Evolutionary conservation across 2,329 filamentous ascomycete genomes (phyloP).

Genomic region (Clonostachys rosea): DNA sequence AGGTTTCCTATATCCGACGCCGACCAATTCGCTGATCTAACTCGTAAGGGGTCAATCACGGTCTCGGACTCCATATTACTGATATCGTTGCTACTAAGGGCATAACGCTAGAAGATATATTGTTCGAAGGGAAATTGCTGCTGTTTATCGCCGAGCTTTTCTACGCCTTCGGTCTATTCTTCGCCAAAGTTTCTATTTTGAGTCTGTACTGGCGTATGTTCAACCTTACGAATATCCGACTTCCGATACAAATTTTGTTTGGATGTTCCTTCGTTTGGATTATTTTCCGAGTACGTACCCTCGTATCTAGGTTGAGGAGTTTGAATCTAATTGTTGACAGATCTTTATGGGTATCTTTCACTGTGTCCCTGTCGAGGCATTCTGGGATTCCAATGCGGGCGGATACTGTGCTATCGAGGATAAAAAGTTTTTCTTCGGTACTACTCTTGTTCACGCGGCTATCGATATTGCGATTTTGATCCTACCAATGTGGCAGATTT

Average conservation of each 20-base stretch:
- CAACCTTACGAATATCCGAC: constrained; percentile 8
- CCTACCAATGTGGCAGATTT: constrained; percentile 15
- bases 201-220: constrained; percentile 15
- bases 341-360: constrained; percentile 19
- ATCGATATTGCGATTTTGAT: constrained; percentile 16
- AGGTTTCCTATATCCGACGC: constrained; percentile 1
- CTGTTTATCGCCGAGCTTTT: constrained; percentile 9
- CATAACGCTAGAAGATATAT: not conserved
- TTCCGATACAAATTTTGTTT: constrained; percentile 10
- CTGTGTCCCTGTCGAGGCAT: constrained; percentile 19
- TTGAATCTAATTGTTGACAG: constrained; percentile 1
- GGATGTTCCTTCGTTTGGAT: constrained; percentile 11
- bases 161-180: constrained; percentile 11
- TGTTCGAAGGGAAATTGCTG: constrained; percentile 1
- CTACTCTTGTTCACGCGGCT: constrained; percentile 13
- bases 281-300: constrained; percentile 6
- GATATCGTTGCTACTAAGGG: constrained; percentile 1
- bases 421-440: constrained; percentile 17
- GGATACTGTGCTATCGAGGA: constrained; percentile 16
- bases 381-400: constrained; percentile 15
- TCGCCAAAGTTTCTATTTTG: constrained; percentile 12
- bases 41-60: constrained; percentile 2
- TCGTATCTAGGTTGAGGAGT: not conserved
- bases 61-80: constrained; percentile 4
- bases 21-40: constrained; percentile 2